These are phyloP conservation scores for Luffa aegyptiaca DNA, from an alignment of 306 rosid genomes.

Conservation along the genomic window DNA sequence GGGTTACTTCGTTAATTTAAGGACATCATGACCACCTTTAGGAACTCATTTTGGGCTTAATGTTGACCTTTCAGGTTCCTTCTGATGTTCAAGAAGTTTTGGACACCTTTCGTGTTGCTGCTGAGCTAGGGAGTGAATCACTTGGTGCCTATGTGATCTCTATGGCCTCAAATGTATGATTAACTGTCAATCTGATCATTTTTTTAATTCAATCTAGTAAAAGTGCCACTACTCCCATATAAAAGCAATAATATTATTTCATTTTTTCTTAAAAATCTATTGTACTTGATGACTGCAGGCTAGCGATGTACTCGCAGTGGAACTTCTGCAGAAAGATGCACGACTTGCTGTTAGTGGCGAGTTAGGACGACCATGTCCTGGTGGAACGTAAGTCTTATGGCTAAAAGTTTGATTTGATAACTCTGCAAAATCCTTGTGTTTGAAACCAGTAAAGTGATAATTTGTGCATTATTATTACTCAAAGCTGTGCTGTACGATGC, in stretches of 20 bases:
- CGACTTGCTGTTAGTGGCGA: slow-evolving; percentile 77
- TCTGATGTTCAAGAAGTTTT: slow-evolving; percentile 66
- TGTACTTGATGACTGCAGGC: slow-evolving; percentile 42
- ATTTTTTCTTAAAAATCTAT: background rate
- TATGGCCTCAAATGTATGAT: slow-evolving; percentile 80
- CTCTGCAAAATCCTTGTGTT: background rate
- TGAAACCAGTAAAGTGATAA: background rate
- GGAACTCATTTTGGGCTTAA: background rate
- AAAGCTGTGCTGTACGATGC: background rate
- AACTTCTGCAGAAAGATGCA: slow-evolving; percentile 93
- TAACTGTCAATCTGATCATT: background rate
- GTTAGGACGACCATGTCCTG: slow-evolving; percentile 72
- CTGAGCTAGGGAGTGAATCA: slow-evolving; percentile 80
- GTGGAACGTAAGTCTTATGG: slow-evolving; percentile 68
- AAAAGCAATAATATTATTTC: background rate
- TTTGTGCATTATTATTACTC: background rate
- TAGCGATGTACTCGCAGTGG: slow-evolving; percentile 93
- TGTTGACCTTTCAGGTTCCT: slow-evolving; percentile 44
- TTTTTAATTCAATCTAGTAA: background rate
- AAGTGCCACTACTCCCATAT: background rate
- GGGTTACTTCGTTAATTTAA: no score
- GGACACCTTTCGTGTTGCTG: slow-evolving; percentile 73
- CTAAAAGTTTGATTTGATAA: background rate
- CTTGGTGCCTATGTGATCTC: slow-evolving; percentile 97
- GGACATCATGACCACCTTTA: no score